A percentile compares a stretch with the other conserved stretches of the same genome.
phyloP scores from a whole-genome alignment of 2,329 filamentous ascomycete genomes.

The Verticillium zaregamsianum region DNA sequence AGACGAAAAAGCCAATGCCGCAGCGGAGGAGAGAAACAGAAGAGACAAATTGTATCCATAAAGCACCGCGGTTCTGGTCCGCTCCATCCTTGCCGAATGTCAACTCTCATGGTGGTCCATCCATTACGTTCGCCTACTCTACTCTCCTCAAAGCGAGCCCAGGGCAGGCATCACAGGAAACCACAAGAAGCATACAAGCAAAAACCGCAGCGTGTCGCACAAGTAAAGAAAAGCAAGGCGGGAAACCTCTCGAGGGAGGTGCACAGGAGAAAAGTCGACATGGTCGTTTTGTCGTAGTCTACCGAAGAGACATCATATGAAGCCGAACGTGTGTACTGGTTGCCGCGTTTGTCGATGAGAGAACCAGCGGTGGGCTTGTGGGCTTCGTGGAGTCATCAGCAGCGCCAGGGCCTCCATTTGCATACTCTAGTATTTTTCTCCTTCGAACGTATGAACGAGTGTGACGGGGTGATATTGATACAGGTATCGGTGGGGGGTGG shows the following conservation, averaged over 20 bases:
- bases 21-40: too few species aligned
- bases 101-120: not conserved
- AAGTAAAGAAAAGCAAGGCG: not conserved
- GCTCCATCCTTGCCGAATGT: not conserved
- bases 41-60: not conserved
- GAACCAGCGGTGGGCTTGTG: not conserved
- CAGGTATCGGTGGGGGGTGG: not conserved
- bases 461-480: not conserved
- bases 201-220: not conserved
- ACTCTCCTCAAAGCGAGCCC: not conserved
- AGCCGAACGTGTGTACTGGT: not conserved
- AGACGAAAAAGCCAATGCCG: too few species aligned
- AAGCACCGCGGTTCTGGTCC: not conserved
- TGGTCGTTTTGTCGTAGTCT: conserved; percentile 7
- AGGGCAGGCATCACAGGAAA: not conserved
- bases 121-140: not conserved
- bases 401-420: not conserved
- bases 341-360: not conserved
- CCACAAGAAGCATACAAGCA: not conserved
- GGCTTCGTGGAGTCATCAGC: not conserved
- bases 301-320: not conserved
- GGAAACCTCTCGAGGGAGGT: not conserved
- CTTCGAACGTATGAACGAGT: not conserved
- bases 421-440: not conserved
- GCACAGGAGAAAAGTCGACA: not conserved